Conservation (phyloP, 1,139 yeast genomes). For the Protomyces inouyei region DNA sequence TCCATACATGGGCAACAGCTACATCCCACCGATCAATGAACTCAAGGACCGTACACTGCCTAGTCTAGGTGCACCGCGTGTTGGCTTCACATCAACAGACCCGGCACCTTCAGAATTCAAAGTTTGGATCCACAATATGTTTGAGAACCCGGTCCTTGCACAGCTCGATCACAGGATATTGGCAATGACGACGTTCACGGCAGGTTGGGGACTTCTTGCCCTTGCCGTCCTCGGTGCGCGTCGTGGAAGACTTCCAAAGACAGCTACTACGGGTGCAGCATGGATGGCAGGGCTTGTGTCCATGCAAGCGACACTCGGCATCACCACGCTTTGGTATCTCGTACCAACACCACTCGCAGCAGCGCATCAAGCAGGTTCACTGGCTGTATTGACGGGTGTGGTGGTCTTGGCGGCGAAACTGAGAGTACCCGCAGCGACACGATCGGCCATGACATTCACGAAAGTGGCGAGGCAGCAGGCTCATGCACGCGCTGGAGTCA, state of each 20-base stretch:
- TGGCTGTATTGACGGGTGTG: constrained; percentile 76
- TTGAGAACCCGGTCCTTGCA: constrained; percentile 95
- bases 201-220: constrained; percentile 61
- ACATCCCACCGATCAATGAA: constrained; percentile 68
- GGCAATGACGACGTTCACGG: constrained; percentile 73
- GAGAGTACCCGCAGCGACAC: not conserved
- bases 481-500: not conserved
- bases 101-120: not conserved
- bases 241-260: constrained; percentile 51
- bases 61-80: not conserved
- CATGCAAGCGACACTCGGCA: constrained; percentile 80
- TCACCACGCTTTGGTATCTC: constrained; percentile 72
- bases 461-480: no score
- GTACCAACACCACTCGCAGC: constrained; percentile 95
- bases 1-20: constrained; percentile 80
- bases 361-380: constrained; percentile 94
- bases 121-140: constrained; percentile 80
- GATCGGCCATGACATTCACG: no score
- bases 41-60: constrained; percentile 71
- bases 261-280: constrained; percentile 55
- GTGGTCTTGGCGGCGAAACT: constrained; percentile 48
- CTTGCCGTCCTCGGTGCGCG: constrained; percentile 54
- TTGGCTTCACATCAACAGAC: not conserved
- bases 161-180: constrained; percentile 84
- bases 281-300: constrained; percentile 55